These are phyloP conservation scores for Colletotrichum aenigma DNA, from an alignment of 2,329 filamentous ascomycete genomes.

Conservation along the genomic window DNA sequence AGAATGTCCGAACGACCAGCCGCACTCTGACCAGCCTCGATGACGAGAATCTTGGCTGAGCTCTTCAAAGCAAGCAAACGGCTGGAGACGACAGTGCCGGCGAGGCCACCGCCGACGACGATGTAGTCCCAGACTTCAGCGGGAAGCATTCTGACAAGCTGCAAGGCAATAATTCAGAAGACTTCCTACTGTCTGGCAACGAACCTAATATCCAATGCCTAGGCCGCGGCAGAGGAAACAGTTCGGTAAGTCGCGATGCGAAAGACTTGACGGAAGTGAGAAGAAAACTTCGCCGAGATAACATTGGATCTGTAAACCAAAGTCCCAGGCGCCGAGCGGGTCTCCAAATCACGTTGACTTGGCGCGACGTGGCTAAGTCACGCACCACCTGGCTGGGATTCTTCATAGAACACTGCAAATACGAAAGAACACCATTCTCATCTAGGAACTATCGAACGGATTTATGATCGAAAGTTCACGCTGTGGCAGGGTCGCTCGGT, in stretches of 20 bases:
- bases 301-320: not conserved
- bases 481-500: not conserved
- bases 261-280: not conserved
- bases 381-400: not conserved
- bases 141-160: not conserved
- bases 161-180: not conserved
- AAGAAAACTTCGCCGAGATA: not conserved
- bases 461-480: not conserved
- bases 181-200: not conserved
- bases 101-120: slow-evolving; percentile 40
- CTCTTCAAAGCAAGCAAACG: slow-evolving; percentile 28
- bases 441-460: not conserved
- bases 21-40: slow-evolving; percentile 37
- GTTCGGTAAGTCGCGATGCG: not conserved
- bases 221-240: not conserved
- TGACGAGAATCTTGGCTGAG: slow-evolving; percentile 35
- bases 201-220: not conserved
- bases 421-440: not conserved
- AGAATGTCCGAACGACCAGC: not conserved
- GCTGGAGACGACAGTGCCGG: slow-evolving; percentile 38
- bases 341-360: not conserved
- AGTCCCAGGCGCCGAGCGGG: not conserved
- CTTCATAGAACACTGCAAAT: not conserved
- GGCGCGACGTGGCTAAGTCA: not conserved
- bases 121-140: slow-evolving; percentile 33